phyloP scores from a whole-genome alignment of 345 rosid genomes.

The Salix exigua region DNA sequence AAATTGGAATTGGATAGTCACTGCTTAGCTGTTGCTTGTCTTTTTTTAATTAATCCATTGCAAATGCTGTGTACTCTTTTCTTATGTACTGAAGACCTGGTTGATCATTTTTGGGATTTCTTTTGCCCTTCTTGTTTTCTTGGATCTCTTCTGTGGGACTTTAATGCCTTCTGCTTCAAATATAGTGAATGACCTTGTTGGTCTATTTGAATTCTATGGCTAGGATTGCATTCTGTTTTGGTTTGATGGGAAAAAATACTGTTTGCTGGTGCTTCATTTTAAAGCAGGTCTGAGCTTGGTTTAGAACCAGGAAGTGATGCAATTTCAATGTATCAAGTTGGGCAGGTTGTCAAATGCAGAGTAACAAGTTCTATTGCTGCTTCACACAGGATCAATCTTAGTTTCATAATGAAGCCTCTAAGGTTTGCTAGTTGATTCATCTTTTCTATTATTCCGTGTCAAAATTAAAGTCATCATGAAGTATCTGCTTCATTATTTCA shows the following conservation, averaged over 20 bases:
- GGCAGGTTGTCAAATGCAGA: slow-evolving; percentile 96
- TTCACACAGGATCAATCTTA: slow-evolving; percentile 73
- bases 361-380: slow-evolving; percentile 58
- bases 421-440: slow-evolving; percentile 45
- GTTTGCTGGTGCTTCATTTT: slow-evolving; percentile 23
- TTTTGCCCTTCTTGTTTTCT: background rate
- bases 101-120: background rate
- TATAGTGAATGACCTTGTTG: background rate
- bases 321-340: slow-evolving; percentile 66
- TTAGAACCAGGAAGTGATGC: slow-evolving; percentile 72
- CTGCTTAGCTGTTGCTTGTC: background rate
- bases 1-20: background rate
- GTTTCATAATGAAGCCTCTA: slow-evolving; percentile 67
- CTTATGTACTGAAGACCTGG: background rate
- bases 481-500: background rate
- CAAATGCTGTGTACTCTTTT: background rate
- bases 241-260: slow-evolving; percentile 14
- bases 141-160: background rate
- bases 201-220: background rate
- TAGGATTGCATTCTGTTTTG: background rate
- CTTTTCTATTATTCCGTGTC: background rate
- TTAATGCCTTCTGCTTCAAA: background rate
- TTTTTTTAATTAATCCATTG: background rate
- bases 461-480: background rate
- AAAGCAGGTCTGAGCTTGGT: slow-evolving; percentile 83